These are phyloP conservation scores for Aspergillus mulundensis DNA, from an alignment of 495 filamentous ascomycete genomes.

Conservation along the genomic window DNA sequence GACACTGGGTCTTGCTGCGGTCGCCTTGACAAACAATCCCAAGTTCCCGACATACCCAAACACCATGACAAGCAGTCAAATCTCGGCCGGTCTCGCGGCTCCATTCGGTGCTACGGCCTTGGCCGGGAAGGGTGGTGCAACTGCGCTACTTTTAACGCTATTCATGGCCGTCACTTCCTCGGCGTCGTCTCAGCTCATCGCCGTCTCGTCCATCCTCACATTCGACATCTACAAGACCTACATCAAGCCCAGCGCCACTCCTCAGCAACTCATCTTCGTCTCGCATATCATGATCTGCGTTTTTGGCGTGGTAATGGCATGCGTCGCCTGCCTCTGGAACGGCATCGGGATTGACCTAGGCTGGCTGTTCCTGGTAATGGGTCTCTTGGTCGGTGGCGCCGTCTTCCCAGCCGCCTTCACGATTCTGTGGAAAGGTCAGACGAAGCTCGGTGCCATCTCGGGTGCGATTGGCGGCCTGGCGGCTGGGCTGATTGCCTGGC, in stretches of 20 bases:
- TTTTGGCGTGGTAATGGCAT: constrained; percentile 43
- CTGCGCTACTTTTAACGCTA: constrained; percentile 43
- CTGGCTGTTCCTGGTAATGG: constrained; percentile 44
- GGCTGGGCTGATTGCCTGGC: constrained; percentile 32
- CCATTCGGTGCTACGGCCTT: constrained; percentile 47
- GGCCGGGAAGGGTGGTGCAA: constrained; percentile 46
- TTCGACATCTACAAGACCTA: constrained; percentile 57
- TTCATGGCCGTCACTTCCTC: constrained; percentile 53
- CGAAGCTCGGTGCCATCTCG: constrained; percentile 27
- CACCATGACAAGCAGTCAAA: constrained; percentile 38
- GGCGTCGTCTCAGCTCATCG: constrained; percentile 50
- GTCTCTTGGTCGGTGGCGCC: constrained; percentile 43
- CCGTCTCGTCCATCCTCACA: constrained; percentile 50
- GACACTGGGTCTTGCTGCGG: constrained; percentile 43
- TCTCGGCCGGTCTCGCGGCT: constrained; percentile 41
- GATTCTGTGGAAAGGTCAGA: constrained; percentile 37
- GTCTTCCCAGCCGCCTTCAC: constrained; percentile 36
- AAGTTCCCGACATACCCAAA: constrained; percentile 53
- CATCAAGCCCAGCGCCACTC: constrained; percentile 40
- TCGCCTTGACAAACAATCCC: constrained; percentile 43
- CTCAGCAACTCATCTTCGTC: constrained; percentile 41
- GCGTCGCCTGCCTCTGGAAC: constrained; percentile 41
- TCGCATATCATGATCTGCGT: constrained; percentile 44
- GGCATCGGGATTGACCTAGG: constrained; percentile 40
- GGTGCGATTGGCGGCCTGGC: constrained; percentile 31